Percentiles rank a stretch among this genome's conserved stretches.
Evolutionary conservation across 2,329 filamentous ascomycete species (phyloP).

Genomic region (Xylaria sp.): DNA sequence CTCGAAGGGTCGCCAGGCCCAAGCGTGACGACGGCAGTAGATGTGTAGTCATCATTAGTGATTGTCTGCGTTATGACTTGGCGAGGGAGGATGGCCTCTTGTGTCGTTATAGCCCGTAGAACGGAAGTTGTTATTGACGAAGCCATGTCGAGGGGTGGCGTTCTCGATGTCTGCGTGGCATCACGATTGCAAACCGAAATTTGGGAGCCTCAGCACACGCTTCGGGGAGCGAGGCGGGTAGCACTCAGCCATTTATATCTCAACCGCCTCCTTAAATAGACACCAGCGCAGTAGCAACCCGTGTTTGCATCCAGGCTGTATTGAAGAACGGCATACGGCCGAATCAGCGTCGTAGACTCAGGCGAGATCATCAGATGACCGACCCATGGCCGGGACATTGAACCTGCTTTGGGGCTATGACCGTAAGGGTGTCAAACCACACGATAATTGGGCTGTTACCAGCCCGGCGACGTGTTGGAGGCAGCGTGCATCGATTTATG

Average conservation of each 20-base stretch:
- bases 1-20: slow-evolving; percentile 40
- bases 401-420: slow-evolving; percentile 30
- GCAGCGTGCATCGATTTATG: slow-evolving; percentile 36
- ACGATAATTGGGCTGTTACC: slow-evolving; percentile 40
- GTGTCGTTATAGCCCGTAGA: background rate
- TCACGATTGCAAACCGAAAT: slow-evolving; percentile 4
- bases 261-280: too few relatives aligned
- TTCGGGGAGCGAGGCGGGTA: slow-evolving; percentile 11
- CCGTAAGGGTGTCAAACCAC: slow-evolving; percentile 41
- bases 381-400: slow-evolving; percentile 41
- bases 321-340: background rate
- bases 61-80: slow-evolving; percentile 49
- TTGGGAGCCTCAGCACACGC: background rate
- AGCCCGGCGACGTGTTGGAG: slow-evolving; percentile 40
- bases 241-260: slow-evolving; percentile 28
- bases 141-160: slow-evolving; percentile 25
- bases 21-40: slow-evolving; percentile 48
- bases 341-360: slow-evolving; percentile 30
- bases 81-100: slow-evolving; percentile 35
- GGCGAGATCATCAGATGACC: slow-evolving; percentile 42
- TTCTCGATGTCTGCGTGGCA: slow-evolving; percentile 17
- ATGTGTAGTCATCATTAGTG: slow-evolving; percentile 44
- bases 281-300: background rate
- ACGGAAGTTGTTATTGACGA: background rate
- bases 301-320: slow-evolving; percentile 15